Evolutionary conservation across 768 basidiomycete species (phyloP).

Genomic region (Kwoniella shandongensis): DNA sequence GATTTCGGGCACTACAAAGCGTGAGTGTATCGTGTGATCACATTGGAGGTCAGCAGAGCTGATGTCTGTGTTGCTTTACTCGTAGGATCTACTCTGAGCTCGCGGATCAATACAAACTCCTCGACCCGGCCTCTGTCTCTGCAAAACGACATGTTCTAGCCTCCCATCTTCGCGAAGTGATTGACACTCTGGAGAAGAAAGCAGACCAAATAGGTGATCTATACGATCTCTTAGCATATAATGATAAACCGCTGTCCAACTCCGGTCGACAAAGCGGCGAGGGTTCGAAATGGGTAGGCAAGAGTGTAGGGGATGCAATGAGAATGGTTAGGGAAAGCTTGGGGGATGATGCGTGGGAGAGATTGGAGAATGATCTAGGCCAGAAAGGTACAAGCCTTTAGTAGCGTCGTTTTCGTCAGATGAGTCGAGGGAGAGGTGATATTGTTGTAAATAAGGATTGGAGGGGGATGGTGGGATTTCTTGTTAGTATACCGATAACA

Average conservation of each 20-base stretch:
- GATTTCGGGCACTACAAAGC: conserved; percentile 94
- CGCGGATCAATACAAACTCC: conserved; percentile 85
- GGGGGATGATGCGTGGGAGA: conserved; percentile 38
- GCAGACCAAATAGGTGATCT: conserved; percentile 92
- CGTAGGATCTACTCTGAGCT: conserved; percentile 82
- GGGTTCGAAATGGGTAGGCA: conserved; percentile 8
- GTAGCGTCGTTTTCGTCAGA: neutral
- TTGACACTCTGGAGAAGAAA: conserved; percentile 90
- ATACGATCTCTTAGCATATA: conserved; percentile 75
- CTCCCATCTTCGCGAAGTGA: conserved; percentile 82
- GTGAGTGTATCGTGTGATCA: conserved; percentile 57
- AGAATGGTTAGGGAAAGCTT: conserved; percentile 37
- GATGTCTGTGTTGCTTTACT: neutral
- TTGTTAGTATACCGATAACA: too few species aligned
- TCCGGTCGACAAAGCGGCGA: conserved; percentile 1
- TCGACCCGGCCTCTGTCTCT: conserved; percentile 80
- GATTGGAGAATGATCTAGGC: conserved; percentile 34
- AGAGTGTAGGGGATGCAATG: conserved; percentile 38
- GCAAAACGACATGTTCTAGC: conserved; percentile 82
- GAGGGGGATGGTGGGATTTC: too few species aligned
- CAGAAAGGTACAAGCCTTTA: conserved; percentile 5
- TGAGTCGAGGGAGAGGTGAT: too few species aligned
- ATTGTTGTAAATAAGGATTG: neutral
- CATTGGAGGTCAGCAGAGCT: neutral
- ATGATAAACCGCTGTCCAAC: conserved; percentile 14